These are phyloP conservation scores for Microdochium trichocladiopsis DNA, from an alignment of 2,329 filamentous ascomycete genomes.

Conservation along the genomic window DNA sequence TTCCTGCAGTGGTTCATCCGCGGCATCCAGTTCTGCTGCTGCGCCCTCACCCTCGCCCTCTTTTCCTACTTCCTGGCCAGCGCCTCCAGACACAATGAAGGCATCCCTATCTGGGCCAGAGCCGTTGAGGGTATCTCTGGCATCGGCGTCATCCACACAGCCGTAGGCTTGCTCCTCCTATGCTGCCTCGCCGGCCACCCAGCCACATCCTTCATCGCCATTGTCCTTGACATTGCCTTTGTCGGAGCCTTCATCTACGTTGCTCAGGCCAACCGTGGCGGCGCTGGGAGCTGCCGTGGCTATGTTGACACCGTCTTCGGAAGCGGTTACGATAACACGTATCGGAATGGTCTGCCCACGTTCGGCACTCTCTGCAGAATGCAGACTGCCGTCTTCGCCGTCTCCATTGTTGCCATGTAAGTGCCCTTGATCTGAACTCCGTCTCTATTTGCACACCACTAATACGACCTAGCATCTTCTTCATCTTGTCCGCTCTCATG, in stretches of 20 bases:
- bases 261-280: slow-evolving; percentile 65
- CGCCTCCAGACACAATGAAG: slow-evolving; percentile 55
- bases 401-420: slow-evolving; percentile 72
- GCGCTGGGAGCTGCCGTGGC: slow-evolving; percentile 55
- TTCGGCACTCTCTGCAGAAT: slow-evolving; percentile 58
- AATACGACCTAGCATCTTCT: slow-evolving; percentile 53
- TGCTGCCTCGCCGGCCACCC: slow-evolving; percentile 72
- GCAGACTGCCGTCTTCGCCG: slow-evolving; percentile 70
- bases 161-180: slow-evolving; percentile 65
- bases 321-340: slow-evolving; percentile 43
- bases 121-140: slow-evolving; percentile 77
- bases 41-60: slow-evolving; percentile 67
- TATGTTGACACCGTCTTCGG: slow-evolving; percentile 64
- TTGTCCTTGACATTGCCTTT: slow-evolving; percentile 73
- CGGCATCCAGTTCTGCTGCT: slow-evolving; percentile 64
- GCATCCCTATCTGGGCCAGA: slow-evolving; percentile 58
- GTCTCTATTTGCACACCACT: not conserved
- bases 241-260: slow-evolving; percentile 74
- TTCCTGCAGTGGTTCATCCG: slow-evolving; percentile 65
- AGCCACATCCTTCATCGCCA: slow-evolving; percentile 65
- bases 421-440: slow-evolving; percentile 9
- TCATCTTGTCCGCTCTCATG: slow-evolving; percentile 63
- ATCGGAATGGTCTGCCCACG: slow-evolving; percentile 40
- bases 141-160: slow-evolving; percentile 64
- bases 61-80: slow-evolving; percentile 81